Evolutionary conservation across 768 basidiomycete genomes (phyloP).

Genomic region (Rossbeevera mucosa): DNA sequence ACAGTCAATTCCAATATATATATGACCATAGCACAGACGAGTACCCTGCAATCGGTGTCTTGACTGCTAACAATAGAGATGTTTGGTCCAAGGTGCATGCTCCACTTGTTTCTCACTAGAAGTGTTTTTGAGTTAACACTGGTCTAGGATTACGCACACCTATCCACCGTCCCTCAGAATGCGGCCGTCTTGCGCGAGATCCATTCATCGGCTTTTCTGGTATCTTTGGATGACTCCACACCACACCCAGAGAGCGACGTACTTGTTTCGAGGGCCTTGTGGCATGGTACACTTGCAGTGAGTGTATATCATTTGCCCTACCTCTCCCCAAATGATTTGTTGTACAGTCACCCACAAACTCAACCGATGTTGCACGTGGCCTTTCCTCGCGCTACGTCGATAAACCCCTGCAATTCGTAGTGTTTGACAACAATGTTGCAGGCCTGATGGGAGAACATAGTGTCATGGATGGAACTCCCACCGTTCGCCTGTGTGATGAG

Average conservation of each 20-base stretch:
- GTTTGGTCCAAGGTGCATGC: conserved; percentile 75
- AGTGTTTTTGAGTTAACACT: not conserved
- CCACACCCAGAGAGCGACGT: conserved; percentile 43
- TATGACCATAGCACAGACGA: conserved; percentile 57
- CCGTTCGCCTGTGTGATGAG: conserved; percentile 65
- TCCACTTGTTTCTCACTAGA: not conserved
- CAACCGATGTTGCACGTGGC: conserved; percentile 33
- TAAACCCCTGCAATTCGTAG: conserved; percentile 83
- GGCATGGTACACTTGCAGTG: conserved; percentile 70
- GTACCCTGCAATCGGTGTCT: conserved; percentile 71
- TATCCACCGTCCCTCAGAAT: conserved; percentile 61
- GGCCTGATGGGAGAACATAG: conserved; percentile 94
- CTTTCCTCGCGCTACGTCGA: conserved; percentile 82
- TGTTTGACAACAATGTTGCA: conserved; percentile 76
- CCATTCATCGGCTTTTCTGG: conserved; percentile 80
- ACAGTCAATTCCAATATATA: conserved; percentile 68
- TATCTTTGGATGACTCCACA: conserved; percentile 67
- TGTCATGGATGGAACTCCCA: conserved; percentile 87
- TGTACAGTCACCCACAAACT: conserved; percentile 22
- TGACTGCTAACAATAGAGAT: conserved; percentile 80
- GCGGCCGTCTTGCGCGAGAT: conserved; percentile 62
- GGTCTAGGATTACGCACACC: conserved; percentile 55
- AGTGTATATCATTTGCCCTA: conserved; percentile 13
- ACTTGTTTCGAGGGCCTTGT: conserved; percentile 65
- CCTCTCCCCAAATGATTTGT: not conserved